phyloP scores from a whole-genome alignment of 768 basidiomycete species.

The Leccinum variicolor region DNA sequence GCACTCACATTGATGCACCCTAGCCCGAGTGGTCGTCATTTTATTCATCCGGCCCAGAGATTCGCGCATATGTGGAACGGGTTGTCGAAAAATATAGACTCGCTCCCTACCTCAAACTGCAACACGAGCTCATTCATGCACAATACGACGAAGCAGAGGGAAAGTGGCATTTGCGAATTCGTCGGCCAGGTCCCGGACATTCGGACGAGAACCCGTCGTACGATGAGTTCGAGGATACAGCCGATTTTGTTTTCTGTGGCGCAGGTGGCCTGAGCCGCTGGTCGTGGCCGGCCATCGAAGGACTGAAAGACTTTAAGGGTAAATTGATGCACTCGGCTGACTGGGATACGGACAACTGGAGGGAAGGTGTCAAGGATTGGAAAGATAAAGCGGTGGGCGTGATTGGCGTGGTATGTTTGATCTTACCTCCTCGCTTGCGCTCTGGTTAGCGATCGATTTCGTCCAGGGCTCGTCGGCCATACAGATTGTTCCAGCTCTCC shows the following conservation, averaged over 20 bases:
- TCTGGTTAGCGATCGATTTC: too few relatives aligned
- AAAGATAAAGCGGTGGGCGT: too few relatives aligned
- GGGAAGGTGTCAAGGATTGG: too few relatives aligned
- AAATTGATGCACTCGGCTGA: too few relatives aligned
- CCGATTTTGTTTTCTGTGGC: neutral
- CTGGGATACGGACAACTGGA: too few relatives aligned
- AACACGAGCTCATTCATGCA: conserved; percentile 52
- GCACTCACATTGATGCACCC: neutral
- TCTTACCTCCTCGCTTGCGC: too few relatives aligned
- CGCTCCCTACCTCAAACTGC: conserved; percentile 48
- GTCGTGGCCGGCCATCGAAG: neutral
- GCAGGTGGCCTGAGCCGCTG: neutral
- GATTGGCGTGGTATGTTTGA: too few relatives aligned
- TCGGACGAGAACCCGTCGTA: conserved; percentile 19
- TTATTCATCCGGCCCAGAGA: conserved; percentile 59
- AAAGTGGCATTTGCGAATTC: conserved; percentile 55
- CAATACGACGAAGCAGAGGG: conserved; percentile 46
- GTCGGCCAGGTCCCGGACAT: conserved; percentile 24
- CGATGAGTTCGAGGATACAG: conserved; percentile 12
- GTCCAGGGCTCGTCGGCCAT: too few relatives aligned
- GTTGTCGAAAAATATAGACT: conserved; percentile 60
- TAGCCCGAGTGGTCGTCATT: conserved; percentile 49
- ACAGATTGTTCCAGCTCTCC: too few relatives aligned
- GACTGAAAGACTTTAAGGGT: too few relatives aligned
- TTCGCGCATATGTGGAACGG: conserved; percentile 48